Base-by-base conservation (phyloP, 352 stramenopile species). In the Phytophthora litchii region DNA sequence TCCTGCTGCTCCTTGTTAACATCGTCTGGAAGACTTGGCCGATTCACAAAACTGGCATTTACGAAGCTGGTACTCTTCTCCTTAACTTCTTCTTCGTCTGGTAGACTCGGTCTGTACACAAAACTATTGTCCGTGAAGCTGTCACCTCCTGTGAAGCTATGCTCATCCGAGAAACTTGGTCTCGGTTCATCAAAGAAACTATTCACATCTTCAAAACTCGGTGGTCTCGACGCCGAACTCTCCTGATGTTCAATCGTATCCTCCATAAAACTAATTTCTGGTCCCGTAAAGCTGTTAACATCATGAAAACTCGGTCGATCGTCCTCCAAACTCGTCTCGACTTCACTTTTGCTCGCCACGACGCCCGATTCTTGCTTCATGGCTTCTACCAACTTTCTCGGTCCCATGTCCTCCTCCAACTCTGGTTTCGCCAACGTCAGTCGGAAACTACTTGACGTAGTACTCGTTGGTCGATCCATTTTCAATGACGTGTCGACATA, bases 401-500 rank as follows among this genome's bases (percentile, higher is more conserved):
- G 51, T 0, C 59, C 51, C 27, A 38, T 62, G 3, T 52, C 51
- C 5, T 52, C 36, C 4, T 27, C 35, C 25, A 65, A 59, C 0
- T n/a, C 41, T 25, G 60, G 54, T 21, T 53, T 60, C 9, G 54
- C 49, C 14, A 65, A 23, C 20, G 42, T 65, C 2, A 70, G 43
- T 10, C 54, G 47, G 41, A 64, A 72, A 38, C 63, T 67, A 34
- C n/a, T 54, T n/a, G n/a, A n/a, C n/a, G n/a, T n/a, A n/a, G n/a
- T n/a, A n/a, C n/a, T n/a, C n/a, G 17, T 47, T 40, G 4, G 43
- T 54, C 11, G 54, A 12, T 68, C 54, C 54, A 76, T 50, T 37
- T 54, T 60, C 56, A 81, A 71, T 27, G 56, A 51, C 50, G 63
- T 66, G 42, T 74, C 54, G 17, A 76, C 49, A 60, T 76, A 82